Conservation (phyloP, 345 rosid species). For the Lagerstroemia speciosa region DNA sequence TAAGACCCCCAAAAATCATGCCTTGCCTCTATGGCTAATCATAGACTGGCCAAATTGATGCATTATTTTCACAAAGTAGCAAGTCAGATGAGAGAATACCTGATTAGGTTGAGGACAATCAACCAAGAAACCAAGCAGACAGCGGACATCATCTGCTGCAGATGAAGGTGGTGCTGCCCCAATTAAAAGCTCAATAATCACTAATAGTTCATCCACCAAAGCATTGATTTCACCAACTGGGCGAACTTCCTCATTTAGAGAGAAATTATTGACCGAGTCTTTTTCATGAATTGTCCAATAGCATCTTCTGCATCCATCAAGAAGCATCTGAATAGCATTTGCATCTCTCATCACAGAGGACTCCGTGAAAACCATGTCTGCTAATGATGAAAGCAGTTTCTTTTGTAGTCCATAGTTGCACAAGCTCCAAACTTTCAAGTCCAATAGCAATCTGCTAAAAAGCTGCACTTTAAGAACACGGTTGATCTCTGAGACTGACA, state of each 20-base stretch:
- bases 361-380: constrained; percentile 99
- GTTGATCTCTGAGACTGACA: constrained; percentile 84
- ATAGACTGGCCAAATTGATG: not conserved
- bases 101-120: constrained; percentile 98
- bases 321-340: constrained; percentile 96
- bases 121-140: constrained; percentile 86
- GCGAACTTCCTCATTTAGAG: constrained; percentile 44
- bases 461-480: constrained; percentile 92
- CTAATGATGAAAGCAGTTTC: constrained; percentile 87
- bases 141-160: constrained; percentile 67
- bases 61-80: not conserved
- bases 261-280: constrained; percentile 63
- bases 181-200: constrained; percentile 88
- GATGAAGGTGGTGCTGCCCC: constrained; percentile 77
- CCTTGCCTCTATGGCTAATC: not conserved
- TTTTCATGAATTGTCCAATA: constrained; percentile 85
- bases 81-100: constrained; percentile 31
- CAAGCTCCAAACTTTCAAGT: constrained; percentile 89
- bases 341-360: constrained; percentile 86
- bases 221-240: constrained; percentile 96
- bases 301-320: constrained; percentile 99
- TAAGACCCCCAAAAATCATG: too few species aligned
- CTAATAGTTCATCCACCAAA: constrained; percentile 95
- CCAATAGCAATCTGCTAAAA: constrained; percentile 75
- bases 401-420: constrained; percentile 97